Evolutionary conservation across 352 stramenopile genomes (phyloP).

Genomic region (Globisporangium yorkense): DNA sequence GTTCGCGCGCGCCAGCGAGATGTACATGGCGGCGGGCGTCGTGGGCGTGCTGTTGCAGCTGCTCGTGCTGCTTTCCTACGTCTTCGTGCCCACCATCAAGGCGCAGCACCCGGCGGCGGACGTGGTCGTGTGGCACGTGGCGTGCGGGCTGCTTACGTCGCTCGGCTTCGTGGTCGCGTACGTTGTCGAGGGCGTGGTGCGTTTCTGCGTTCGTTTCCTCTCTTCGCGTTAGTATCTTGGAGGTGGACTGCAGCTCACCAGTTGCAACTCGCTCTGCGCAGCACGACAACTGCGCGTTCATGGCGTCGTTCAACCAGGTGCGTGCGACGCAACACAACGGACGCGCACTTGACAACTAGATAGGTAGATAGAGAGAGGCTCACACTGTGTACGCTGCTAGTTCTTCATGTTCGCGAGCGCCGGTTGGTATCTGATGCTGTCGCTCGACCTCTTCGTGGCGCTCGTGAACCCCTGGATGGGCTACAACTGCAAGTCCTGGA

Average conservation of each 20-base stretch:
- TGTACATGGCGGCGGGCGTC: slow-evolving; percentile 58
- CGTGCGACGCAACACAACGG: slow-evolving; percentile 8
- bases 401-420: slow-evolving; percentile 69
- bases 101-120: slow-evolving; percentile 70
- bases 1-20: slow-evolving; percentile 34
- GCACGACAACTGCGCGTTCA: slow-evolving; percentile 37
- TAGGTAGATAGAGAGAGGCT: background rate
- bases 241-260: background rate
- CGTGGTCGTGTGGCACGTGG: slow-evolving; percentile 77
- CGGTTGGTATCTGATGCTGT: slow-evolving; percentile 84
- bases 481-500: slow-evolving; percentile 81
- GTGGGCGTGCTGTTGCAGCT: slow-evolving; percentile 54
- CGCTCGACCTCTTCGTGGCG: slow-evolving; percentile 75
- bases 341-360: background rate
- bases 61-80: slow-evolving; percentile 62
- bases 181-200: slow-evolving; percentile 28
- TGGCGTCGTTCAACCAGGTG: slow-evolving; percentile 68
- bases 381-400: slow-evolving; percentile 10
- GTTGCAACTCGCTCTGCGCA: background rate
- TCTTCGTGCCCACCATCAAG: slow-evolving; percentile 69
- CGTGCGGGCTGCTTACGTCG: slow-evolving; percentile 53
- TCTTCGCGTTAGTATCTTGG: background rate
- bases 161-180: slow-evolving; percentile 57
- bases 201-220: background rate
- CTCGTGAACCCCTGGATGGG: slow-evolving; percentile 87